A percentile compares a stretch with the other conserved stretches of the same genome.
Conservation (phyloP, 1,139 yeast genomes). For the Taiozyma sp. region DNA sequence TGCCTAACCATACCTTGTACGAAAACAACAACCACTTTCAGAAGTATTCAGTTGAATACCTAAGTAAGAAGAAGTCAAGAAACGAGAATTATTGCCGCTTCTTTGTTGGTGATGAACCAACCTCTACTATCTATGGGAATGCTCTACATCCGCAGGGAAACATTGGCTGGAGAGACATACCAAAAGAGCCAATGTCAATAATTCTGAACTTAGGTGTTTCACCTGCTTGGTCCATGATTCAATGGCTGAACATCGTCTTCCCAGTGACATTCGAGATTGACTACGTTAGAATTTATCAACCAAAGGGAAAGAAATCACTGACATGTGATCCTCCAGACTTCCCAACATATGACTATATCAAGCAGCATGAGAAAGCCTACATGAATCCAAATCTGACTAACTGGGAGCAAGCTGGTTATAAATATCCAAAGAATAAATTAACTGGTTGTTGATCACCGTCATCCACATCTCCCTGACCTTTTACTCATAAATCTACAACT, state of each 20-base stretch:
- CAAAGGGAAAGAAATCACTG: constrained; percentile 33
- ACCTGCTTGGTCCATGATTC: constrained; percentile 57
- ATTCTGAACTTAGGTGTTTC: constrained; percentile 54
- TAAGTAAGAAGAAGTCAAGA: constrained; percentile 33
- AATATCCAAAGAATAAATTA: constrained; percentile 7
- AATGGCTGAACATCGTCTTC: constrained; percentile 49
- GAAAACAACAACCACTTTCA: constrained; percentile 33
- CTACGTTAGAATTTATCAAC: constrained; percentile 58
- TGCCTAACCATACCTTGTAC: not conserved
- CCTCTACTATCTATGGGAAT: constrained; percentile 41
- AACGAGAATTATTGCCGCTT: constrained; percentile 45
- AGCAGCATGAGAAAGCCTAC: constrained; percentile 43
- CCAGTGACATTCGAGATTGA: constrained; percentile 47
- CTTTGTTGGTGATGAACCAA: constrained; percentile 52
- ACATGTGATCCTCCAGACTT: constrained; percentile 53
- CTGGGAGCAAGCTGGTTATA: constrained; percentile 33
- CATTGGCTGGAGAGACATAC: constrained; percentile 51
- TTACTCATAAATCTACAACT: not conserved
- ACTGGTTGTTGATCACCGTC: not conserved
- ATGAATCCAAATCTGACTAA: constrained; percentile 39
- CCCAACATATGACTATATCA: constrained; percentile 52
- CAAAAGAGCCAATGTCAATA: constrained; percentile 62
- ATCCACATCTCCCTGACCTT: no score
- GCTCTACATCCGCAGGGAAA: constrained; percentile 57
- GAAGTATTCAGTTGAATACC: constrained; percentile 48